phyloP scores from a whole-genome alignment of 805 yeast species.

The Schizosaccharomyces cryophilus region DNA sequence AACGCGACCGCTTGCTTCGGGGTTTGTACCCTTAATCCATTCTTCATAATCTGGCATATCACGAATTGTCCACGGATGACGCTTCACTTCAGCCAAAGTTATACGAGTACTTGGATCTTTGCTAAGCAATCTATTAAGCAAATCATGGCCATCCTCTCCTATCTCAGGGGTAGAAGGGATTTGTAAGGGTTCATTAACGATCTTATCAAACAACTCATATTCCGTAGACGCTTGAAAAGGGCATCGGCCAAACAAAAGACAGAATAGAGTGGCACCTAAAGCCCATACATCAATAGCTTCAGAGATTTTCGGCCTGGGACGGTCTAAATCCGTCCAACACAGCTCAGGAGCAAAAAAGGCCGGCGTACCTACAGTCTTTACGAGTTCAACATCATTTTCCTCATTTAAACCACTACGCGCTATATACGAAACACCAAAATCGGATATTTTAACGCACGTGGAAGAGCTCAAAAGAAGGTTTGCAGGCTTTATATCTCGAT shows the following conservation, averaged over 20 bases:
- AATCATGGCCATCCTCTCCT: constrained; percentile 20
- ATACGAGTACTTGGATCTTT: constrained; percentile 50
- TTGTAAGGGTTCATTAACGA: constrained; percentile 33
- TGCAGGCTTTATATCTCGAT: constrained; percentile 90
- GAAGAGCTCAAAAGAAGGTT: constrained; percentile 50
- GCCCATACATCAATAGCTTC: constrained; percentile 95
- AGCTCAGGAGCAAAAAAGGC: constrained; percentile 91
- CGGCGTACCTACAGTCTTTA: constrained; percentile 94
- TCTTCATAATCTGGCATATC: constrained; percentile 15
- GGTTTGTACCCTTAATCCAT: background rate
- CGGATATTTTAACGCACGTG: constrained; percentile 71
- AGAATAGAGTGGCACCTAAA: constrained; percentile 70
- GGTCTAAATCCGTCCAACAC: constrained; percentile 33
- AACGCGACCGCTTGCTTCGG: constrained; percentile 10
- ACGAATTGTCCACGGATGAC: constrained; percentile 42
- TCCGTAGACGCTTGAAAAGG: constrained; percentile 80
- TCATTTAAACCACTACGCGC: constrained; percentile 5
- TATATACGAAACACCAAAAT: constrained; percentile 84
- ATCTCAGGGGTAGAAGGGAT: constrained; percentile 24
- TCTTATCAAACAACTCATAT: constrained; percentile 61
- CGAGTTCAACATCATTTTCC: constrained; percentile 30
- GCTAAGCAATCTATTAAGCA: constrained; percentile 33
- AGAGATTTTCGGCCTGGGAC: constrained; percentile 30
- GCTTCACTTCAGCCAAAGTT: constrained; percentile 45
- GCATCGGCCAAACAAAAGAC: constrained; percentile 62